Conservation (phyloP, 1,139 yeast species). For the Nakaseomyces bracarensis region DNA sequence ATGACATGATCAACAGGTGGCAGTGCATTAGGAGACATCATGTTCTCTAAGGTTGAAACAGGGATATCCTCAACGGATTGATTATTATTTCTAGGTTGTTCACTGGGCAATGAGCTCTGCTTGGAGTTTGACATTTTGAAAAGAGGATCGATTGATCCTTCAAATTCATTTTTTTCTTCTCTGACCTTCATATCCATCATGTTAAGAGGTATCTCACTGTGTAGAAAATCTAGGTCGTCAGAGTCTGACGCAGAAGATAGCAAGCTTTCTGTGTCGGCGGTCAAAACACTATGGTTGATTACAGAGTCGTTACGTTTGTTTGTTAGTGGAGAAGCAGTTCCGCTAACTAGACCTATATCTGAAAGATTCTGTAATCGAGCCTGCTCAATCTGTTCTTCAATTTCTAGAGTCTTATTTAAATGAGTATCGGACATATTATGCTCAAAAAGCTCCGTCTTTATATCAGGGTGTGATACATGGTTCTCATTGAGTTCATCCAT, state of each 20-base stretch:
- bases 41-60: conserved; percentile 40
- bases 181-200: conserved; percentile 7
- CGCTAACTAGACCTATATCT: conserved; percentile 1
- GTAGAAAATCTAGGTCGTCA: conserved; percentile 7
- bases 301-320: background rate
- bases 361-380: conserved; percentile 6
- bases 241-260: conserved; percentile 7
- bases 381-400: conserved; percentile 7
- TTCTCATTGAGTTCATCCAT: background rate
- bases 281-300: background rate
- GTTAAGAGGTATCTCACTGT: conserved; percentile 6
- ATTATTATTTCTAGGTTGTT: background rate
- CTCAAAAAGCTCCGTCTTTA: background rate
- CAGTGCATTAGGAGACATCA: conserved; percentile 46
- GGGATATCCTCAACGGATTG: background rate
- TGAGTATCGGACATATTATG: background rate
- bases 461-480: background rate
- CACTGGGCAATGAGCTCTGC: background rate
- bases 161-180: conserved; percentile 8
- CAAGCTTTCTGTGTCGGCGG: background rate
- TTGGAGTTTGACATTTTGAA: conserved; percentile 2
- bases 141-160: conserved; percentile 7
- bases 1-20: conserved; percentile 49
- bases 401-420: background rate
- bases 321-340: conserved; percentile 1